phyloP scores from a whole-genome alignment of 108 stramenopile genomes.

The Mediolabrus comicus region DNA sequence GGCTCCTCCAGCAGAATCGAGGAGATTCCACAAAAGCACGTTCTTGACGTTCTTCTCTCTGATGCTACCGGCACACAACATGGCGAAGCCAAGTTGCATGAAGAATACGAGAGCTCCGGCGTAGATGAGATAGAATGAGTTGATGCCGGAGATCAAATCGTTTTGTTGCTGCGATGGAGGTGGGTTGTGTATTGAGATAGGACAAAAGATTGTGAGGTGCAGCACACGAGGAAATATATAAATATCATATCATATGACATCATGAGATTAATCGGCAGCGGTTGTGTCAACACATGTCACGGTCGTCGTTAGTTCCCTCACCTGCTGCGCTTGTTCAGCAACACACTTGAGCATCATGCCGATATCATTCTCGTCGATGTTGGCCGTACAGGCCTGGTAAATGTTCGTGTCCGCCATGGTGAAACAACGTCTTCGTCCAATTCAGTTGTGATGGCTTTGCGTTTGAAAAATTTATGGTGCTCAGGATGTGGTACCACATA shows the following conservation, averaged over 20 bases:
- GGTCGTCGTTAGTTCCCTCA: background rate
- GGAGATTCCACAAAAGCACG: constrained; percentile 88
- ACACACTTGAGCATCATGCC: background rate
- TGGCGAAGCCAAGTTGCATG: constrained; percentile 92
- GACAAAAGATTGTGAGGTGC: background rate
- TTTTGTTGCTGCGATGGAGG: background rate
- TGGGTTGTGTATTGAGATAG: background rate
- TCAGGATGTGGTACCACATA: too few relatives aligned
- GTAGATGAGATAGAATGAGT: constrained; percentile 80
- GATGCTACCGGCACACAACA: constrained; percentile 86
- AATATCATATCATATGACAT: background rate
- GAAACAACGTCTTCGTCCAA: background rate
- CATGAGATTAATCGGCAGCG: too few relatives aligned
- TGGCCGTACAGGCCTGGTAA: background rate
- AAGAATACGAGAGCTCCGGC: constrained; percentile 87
- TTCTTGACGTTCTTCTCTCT: constrained; percentile 86
- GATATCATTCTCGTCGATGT: background rate
- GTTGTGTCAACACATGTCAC: background rate
- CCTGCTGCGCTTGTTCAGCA: background rate
- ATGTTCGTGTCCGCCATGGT: background rate
- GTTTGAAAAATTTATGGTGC: too few relatives aligned
- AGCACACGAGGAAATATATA: background rate
- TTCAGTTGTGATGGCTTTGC: background rate
- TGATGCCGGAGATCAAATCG: constrained; percentile 45
- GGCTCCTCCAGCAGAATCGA: constrained; percentile 85